Evolutionary conservation across 495 filamentous ascomycete species (phyloP), one percentile per base, ranked within the genome.

Genomic region (Hyaloscypha bicolor): DNA sequence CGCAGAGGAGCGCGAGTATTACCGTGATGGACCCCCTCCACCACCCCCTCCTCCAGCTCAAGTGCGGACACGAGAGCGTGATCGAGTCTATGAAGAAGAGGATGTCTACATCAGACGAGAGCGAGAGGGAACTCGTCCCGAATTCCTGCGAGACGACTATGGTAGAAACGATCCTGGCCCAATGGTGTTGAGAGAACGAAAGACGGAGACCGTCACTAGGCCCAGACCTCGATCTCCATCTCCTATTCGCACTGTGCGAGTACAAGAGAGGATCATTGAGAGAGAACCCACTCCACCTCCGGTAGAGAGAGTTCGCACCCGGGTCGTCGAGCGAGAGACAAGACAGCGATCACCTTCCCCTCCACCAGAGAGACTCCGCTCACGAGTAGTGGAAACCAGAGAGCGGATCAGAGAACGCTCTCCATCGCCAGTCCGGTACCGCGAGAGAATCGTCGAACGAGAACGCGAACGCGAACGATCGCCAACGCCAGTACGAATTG

Each of bases 121-220:
- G 55, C 72, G 74, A 30, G 78, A 74, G 31, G 75, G 74, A 29
- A 77, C 76, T 16, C 73, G 77, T n/a, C 83, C 82, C 37, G 84
- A 85, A 12, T 87, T 87, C 69, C 71, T 87, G 16, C 78, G 80
- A 60, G 83, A 86, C 12, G 85, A 86, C 66, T 85, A 85, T 66
- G 79, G 79, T 37, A 72, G 73, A 64, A 6, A 14, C 30, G 72
- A 73, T 55, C 75, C 77, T 35, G 84, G 82, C 21, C 75, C 75
- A 9, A 66, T 86, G 64, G 84, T 86, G 4, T 25, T 85, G 12
- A 66, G 81, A 48, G 78, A 80, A 45, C 64, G 73, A 21, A 65
- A 75, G 19, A 63, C 61, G 2, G 74, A 76, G 52, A 72, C 67
- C 3, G 55, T 65, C 35, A 61, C 55, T 16, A 58, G 72, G 60